These are phyloP conservation scores for Croton setiger DNA, from an alignment of 441 rosid genomes.

Conservation along the genomic window DNA sequence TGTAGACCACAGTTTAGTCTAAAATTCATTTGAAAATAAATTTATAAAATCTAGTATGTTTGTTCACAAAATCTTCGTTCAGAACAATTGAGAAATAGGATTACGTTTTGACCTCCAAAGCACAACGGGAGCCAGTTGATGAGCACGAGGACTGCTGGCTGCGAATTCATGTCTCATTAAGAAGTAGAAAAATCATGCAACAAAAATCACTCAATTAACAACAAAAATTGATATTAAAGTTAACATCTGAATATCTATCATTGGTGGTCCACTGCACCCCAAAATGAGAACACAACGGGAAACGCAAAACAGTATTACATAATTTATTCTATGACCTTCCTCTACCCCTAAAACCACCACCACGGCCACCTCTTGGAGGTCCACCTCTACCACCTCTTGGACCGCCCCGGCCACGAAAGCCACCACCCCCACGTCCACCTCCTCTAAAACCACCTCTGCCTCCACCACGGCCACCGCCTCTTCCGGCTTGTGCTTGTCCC, in stretches of 20 bases:
- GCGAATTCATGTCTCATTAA: too few relatives aligned
- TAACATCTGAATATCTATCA: conserved; percentile 15
- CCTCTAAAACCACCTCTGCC: conserved; percentile 60
- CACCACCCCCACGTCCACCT: conserved; percentile 41
- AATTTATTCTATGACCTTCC: conserved; percentile 50
- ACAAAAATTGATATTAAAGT: conserved; percentile 14
- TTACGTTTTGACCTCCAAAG: too few relatives aligned
- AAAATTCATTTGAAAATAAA: too few relatives aligned
- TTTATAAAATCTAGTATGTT: too few relatives aligned
- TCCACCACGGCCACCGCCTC: conserved; percentile 63
- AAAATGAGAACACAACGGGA: conserved; percentile 18
- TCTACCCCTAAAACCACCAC: conserved; percentile 83
- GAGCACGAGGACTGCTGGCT: too few relatives aligned
- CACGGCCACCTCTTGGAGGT: conserved; percentile 56
- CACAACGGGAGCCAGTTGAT: too few relatives aligned
- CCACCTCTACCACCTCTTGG: conserved; percentile 73
- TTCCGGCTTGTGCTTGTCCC: conserved; percentile 38
- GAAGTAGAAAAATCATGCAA: background rate
- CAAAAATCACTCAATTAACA: conserved; percentile 16
- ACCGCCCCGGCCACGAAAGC: conserved; percentile 64
- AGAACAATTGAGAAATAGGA: too few relatives aligned
- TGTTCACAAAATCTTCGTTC: too few relatives aligned
- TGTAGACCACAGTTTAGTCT: too few relatives aligned
- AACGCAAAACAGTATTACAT: conserved; percentile 24
- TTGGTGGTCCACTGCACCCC: conserved; percentile 13